Conservation (phyloP, 768 basidiomycete genomes). For the Lentinula edodes region DNA sequence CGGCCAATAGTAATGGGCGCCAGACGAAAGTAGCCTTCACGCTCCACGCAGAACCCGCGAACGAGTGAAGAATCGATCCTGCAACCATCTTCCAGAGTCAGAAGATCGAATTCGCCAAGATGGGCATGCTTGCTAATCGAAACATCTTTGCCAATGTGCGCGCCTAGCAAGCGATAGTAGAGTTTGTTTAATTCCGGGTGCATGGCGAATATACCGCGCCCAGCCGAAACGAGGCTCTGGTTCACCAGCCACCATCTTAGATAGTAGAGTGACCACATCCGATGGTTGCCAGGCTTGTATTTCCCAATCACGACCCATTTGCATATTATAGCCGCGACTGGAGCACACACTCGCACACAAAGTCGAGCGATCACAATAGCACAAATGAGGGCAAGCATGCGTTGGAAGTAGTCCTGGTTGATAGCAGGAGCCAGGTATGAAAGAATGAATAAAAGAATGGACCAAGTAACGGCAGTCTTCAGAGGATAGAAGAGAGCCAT, state of each 20-base stretch:
- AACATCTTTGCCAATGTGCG: conserved; percentile 36
- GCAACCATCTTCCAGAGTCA: conserved; percentile 36
- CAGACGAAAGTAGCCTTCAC: conserved; percentile 38
- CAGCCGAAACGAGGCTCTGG: conserved; percentile 30
- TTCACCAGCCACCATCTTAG: conserved; percentile 42
- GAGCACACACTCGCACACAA: conserved; percentile 28
- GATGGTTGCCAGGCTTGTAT: conserved; percentile 32
- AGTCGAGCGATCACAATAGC: conserved; percentile 31
- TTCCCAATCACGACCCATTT: conserved; percentile 43
- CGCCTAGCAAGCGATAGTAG: conserved; percentile 42
- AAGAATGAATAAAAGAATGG: conserved; percentile 31
- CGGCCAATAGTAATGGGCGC: conserved; percentile 31
- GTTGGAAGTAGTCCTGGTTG: conserved; percentile 25
- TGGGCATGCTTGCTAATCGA: conserved; percentile 29
- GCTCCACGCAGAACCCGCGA: conserved; percentile 40
- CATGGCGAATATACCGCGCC: conserved; percentile 35
- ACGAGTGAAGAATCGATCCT: conserved; percentile 34
- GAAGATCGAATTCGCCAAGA: conserved; percentile 41
- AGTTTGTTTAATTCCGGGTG: conserved; percentile 31
- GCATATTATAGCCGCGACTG: conserved; percentile 33
- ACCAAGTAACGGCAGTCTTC: conserved; percentile 38
- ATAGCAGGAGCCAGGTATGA: conserved; percentile 26
- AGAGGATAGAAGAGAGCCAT: conserved; percentile 39
- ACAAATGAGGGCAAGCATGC: conserved; percentile 26
- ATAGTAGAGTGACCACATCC: conserved; percentile 37